phyloP scores from a whole-genome alignment of 2,329 filamentous ascomycete genomes.

The Monilinia polystroma region DNA sequence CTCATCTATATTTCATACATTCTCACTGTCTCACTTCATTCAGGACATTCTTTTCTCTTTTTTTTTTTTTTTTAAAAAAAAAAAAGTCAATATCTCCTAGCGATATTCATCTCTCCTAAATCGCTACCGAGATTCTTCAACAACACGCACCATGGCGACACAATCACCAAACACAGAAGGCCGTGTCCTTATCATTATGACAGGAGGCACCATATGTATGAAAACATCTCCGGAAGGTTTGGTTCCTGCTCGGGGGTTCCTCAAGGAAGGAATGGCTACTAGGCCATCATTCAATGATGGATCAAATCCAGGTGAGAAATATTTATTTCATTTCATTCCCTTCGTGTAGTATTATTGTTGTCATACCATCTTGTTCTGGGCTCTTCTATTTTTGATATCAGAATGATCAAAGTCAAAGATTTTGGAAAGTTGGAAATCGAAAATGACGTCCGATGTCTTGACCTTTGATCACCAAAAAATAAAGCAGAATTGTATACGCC shows the following conservation, averaged over 20 bases:
- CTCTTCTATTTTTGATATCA: not conserved
- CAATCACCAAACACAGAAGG: slow-evolving; percentile 49
- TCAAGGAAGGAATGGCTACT: slow-evolving; percentile 63
- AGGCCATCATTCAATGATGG: slow-evolving; percentile 69
- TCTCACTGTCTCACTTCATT: not conserved
- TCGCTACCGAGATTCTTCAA: not conserved
- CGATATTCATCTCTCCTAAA: slow-evolving; percentile 16
- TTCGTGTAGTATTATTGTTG: too few species aligned
- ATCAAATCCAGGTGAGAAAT: slow-evolving; percentile 48
- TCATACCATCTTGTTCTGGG: not conserved
- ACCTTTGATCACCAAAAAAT: not conserved
- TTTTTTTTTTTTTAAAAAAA: not conserved
- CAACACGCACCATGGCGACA: slow-evolving; percentile 19
- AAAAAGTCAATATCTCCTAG: not conserved
- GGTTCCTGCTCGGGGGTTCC: slow-evolving; percentile 59
- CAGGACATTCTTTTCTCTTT: not conserved
- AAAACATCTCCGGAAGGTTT: slow-evolving; percentile 63
- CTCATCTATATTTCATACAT: too few species aligned
- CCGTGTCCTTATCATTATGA: slow-evolving; percentile 66
- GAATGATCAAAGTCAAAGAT: not conserved
- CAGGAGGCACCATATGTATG: slow-evolving; percentile 70
- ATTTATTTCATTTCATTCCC: not conserved
- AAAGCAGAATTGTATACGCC: not conserved
- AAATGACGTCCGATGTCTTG: slow-evolving; percentile 22
- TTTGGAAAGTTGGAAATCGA: slow-evolving; percentile 1